These are phyloP conservation scores for Ogataea dorogensis DNA, from an alignment of 805 yeast genomes.

Conservation along the genomic window DNA sequence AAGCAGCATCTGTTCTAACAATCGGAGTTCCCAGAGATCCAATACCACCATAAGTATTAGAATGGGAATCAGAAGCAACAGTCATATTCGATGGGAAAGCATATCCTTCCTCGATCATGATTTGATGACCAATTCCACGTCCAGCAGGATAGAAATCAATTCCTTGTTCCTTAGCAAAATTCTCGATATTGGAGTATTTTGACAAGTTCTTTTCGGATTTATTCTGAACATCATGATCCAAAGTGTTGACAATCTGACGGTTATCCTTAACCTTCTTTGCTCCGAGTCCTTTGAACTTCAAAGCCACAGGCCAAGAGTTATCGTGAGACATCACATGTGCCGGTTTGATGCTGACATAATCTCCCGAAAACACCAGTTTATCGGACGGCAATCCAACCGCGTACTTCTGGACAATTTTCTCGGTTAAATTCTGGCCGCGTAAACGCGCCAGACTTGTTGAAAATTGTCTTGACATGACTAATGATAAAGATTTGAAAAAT, in stretches of 20 bases:
- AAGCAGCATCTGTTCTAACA: slow-evolving; percentile 97
- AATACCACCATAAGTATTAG: slow-evolving; percentile 96
- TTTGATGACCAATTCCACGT: slow-evolving; percentile 98
- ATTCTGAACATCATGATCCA: slow-evolving; percentile 98
- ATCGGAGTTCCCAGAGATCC: slow-evolving; percentile 96
- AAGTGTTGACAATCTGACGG: slow-evolving; percentile 90
- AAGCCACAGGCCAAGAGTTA: slow-evolving; percentile 98
- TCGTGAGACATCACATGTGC: slow-evolving; percentile 99
- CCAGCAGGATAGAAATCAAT: slow-evolving; percentile 98
- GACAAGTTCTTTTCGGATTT: slow-evolving; percentile 82
- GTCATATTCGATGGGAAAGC: slow-evolving; percentile 92
- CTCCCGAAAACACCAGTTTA: slow-evolving; percentile 82
- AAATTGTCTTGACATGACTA: slow-evolving; percentile 16
- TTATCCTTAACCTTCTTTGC: slow-evolving; percentile 80
- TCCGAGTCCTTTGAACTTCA: slow-evolving; percentile 93
- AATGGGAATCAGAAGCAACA: slow-evolving; percentile 97
- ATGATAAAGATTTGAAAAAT: slow-evolving; percentile 9
- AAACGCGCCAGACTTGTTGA: slow-evolving; percentile 18
- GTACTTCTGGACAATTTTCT: slow-evolving; percentile 90
- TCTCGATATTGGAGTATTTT: slow-evolving; percentile 84
- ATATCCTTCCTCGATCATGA: slow-evolving; percentile 98
- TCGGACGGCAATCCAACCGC: slow-evolving; percentile 82
- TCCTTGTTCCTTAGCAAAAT: slow-evolving; percentile 86
- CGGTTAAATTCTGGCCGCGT: slow-evolving; percentile 83
- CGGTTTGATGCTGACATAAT: slow-evolving; percentile 91